Evolutionary conservation across 164 flowering plant species (phyloP).

Genomic region (Vitis cinerea): DNA sequence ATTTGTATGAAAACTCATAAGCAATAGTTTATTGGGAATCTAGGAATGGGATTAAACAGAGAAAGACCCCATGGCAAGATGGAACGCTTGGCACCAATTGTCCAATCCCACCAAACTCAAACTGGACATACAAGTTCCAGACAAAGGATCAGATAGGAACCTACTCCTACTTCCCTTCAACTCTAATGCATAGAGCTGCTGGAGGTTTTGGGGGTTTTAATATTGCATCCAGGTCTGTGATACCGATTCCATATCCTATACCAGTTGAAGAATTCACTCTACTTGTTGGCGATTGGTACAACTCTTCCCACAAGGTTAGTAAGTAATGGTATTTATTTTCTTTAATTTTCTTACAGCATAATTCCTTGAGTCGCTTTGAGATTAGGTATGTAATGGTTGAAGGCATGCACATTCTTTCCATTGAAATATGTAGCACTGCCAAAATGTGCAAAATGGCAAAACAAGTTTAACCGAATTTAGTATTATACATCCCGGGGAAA

Average conservation of each 20-base stretch:
- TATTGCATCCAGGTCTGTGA: slow-evolving; percentile 18
- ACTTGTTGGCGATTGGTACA: slow-evolving; percentile 43
- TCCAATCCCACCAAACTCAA: slow-evolving; percentile 37
- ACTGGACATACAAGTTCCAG: slow-evolving; percentile 43
- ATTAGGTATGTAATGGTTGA: too few species aligned
- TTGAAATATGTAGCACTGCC: too few species aligned
- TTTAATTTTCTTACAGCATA: too few species aligned
- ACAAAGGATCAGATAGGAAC: slow-evolving; percentile 44
- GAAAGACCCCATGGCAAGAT: slow-evolving; percentile 36
- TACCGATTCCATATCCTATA: slow-evolving; percentile 25
- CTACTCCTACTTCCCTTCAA: slow-evolving; percentile 34
- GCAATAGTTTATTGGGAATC: neutral
- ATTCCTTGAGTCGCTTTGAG: too few species aligned
- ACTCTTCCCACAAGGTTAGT: slow-evolving; percentile 33
- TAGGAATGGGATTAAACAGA: slow-evolving; percentile 39
- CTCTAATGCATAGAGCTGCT: slow-evolving; percentile 29
- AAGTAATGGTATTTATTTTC: neutral
- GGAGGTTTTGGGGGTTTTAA: slow-evolving; percentile 39
- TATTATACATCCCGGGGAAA: too few species aligned
- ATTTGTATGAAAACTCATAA: neutral
- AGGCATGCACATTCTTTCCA: too few species aligned
- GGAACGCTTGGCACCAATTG: slow-evolving; percentile 47
- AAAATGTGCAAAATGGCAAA: too few species aligned
- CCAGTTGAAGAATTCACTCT: slow-evolving; percentile 35
- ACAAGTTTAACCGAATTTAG: too few species aligned